phyloP scores from a whole-genome alignment of 2,329 filamentous ascomycete species.

The Alternaria brassicae region DNA sequence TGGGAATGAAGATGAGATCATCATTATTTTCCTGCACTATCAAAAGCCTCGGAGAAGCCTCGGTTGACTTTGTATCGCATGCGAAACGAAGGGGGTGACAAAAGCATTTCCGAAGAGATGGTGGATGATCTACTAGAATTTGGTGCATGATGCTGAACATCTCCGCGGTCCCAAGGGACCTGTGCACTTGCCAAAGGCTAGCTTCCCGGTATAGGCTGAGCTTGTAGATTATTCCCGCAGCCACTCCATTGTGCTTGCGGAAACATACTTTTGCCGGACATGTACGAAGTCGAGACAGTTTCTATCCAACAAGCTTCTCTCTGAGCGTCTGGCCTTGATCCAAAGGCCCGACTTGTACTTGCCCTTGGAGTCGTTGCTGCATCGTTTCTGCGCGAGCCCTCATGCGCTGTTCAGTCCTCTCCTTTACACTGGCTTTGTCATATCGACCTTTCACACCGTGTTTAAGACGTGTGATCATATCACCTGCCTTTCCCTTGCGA shows the following conservation, averaged over 20 bases:
- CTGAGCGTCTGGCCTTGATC: conserved; percentile 13
- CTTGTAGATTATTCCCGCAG: neutral
- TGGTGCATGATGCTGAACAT: conserved; percentile 10
- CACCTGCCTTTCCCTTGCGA: conserved; percentile 80
- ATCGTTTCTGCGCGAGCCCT: conserved; percentile 59
- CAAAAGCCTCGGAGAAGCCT: neutral
- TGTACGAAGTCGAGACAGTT: neutral
- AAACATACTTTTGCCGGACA: neutral
- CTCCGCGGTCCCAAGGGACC: conserved; percentile 22
- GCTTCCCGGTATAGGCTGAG: neutral
- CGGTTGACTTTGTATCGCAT: neutral
- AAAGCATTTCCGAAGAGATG: neutral
- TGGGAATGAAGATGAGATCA: neutral
- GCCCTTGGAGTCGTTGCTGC: conserved; percentile 51
- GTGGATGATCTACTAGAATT: neutral
- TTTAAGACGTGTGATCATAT: conserved; percentile 92
- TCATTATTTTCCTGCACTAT: neutral
- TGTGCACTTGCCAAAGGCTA: conserved; percentile 1
- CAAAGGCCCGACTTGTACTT: conserved; percentile 59
- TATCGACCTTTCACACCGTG: conserved; percentile 74
- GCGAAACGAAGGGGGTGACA: neutral
- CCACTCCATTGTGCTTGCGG: neutral
- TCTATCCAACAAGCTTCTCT: conserved; percentile 13
- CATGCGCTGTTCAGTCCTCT: conserved; percentile 31
- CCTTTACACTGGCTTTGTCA: conserved; percentile 47